Percentiles rank a stretch among this genome's conserved stretches.
Evolutionary conservation across 2,329 filamentous ascomycete species (phyloP).

Genomic region (Aspergillus intermedius): DNA sequence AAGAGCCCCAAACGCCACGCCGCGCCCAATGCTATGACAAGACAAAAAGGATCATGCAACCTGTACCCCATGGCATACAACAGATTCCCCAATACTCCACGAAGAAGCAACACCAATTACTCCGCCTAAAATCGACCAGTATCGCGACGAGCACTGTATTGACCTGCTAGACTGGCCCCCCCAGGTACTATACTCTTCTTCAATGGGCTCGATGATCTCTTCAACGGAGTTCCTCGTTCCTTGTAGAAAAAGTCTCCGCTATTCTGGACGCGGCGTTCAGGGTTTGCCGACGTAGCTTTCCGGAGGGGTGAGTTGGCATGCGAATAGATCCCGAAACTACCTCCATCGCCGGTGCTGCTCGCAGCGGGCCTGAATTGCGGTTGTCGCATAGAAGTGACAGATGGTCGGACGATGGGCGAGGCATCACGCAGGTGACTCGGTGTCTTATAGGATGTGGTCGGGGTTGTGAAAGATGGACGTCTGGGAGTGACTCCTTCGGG

Average conservation of each 20-base stretch:
- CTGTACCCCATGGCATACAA: no score
- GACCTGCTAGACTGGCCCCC: conserved; percentile 26
- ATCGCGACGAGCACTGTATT: conserved; percentile 23
- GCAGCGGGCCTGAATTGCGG: conserved; percentile 47
- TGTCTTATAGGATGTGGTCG: conserved; percentile 36
- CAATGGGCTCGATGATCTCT: conserved; percentile 35
- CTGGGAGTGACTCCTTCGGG: conserved; percentile 49
- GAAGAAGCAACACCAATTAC: no score
- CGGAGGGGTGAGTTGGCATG: conserved; percentile 78
- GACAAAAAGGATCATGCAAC: neutral
- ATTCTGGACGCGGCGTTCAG: conserved; percentile 35
- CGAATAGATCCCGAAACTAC: conserved; percentile 71
- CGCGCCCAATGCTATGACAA: conserved; percentile 2
- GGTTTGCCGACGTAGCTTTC: conserved; percentile 62
- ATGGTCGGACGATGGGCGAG: conserved; percentile 38
- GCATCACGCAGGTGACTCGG: conserved; percentile 43
- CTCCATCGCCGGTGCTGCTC: conserved; percentile 54
- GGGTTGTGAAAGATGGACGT: conserved; percentile 37
- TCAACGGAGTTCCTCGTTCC: conserved; percentile 33
- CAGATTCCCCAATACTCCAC: no score
- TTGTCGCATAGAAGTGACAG: conserved; percentile 45
- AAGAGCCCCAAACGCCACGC: neutral
- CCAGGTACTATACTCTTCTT: conserved; percentile 38
- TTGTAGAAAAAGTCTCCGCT: conserved; percentile 32
- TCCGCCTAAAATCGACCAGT: conserved; percentile 21